Conservation (phyloP, 345 rosid species). For the Eucalyptus brandiana region DNA sequence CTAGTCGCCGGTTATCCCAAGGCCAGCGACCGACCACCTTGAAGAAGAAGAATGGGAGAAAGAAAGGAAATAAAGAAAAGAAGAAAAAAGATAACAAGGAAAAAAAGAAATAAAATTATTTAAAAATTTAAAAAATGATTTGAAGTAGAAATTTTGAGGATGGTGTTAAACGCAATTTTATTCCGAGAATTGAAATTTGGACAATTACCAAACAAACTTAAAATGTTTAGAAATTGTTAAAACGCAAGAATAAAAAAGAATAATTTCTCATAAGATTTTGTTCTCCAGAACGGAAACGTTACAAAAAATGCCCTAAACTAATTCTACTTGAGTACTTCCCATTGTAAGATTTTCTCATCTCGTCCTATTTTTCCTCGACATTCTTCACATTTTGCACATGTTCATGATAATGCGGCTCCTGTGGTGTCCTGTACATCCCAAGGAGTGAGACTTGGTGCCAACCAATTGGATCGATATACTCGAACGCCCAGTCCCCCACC, state of each 20-base stretch:
- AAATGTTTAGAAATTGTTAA: too few relatives aligned
- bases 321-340: neutral
- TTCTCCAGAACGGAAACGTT: rapidly evolving
- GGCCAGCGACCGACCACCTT: too few relatives aligned
- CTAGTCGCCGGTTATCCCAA: rapidly evolving
- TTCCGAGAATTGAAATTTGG: rapidly evolving
- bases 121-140: too few relatives aligned
- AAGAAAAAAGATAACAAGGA: too few relatives aligned
- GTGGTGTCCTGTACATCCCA: neutral
- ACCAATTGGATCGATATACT: neutral
- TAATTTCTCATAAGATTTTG: rapidly evolving
- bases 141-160: too few relatives aligned
- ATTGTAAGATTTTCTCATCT: neutral
- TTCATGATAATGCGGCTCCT: neutral
- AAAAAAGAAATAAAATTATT: too few relatives aligned
- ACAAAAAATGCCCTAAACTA: neutral
- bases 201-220: rapidly evolving
- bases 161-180: too few relatives aligned
- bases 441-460: neutral
- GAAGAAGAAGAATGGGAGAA: too few relatives aligned
- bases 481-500: neutral
- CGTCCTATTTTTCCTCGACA: neutral
- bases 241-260: rapidly evolving
- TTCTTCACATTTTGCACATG: neutral
- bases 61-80: too few relatives aligned